phyloP scores from a whole-genome alignment of 1,284 basidiomycete genomes.

The Microbotryum lychnidis-dioicae region DNA sequence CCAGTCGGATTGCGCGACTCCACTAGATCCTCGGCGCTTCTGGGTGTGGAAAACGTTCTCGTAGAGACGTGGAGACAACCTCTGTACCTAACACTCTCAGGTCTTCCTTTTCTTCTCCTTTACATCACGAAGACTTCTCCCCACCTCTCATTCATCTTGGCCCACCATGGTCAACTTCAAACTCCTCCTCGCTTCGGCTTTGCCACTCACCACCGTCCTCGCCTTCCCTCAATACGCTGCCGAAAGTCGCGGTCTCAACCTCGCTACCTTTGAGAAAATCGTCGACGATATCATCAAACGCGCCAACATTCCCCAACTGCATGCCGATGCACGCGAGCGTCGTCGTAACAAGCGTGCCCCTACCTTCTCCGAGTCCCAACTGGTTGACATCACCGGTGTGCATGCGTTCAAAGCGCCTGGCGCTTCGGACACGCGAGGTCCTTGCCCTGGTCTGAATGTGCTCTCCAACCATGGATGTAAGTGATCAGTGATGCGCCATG shows the following conservation, averaged over 20 bases:
- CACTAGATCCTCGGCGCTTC: too few relatives aligned
- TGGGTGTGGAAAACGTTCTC: too few relatives aligned
- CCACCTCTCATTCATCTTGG: background rate
- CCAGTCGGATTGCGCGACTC: too few relatives aligned
- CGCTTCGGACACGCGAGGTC: constrained; percentile 7
- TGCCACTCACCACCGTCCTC: background rate
- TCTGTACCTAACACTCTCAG: too few relatives aligned
- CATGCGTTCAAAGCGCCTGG: constrained; percentile 2
- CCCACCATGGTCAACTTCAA: background rate
- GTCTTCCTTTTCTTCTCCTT: background rate
- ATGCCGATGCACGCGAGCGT: background rate
- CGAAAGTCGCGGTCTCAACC: background rate
- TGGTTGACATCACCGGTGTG: constrained; percentile 4
- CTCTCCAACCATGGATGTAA: constrained; percentile 10
- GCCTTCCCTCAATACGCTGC: constrained; percentile 5
- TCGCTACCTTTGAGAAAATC: background rate
- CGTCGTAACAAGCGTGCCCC: constrained; percentile 1
- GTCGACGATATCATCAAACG: constrained; percentile 9
- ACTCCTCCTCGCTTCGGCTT: background rate
- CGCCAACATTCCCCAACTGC: background rate
- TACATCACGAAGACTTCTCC: background rate
- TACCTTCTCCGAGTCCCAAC: constrained; percentile 4
- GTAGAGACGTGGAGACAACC: too few relatives aligned
- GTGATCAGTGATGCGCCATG: background rate
- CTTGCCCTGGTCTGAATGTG: constrained; percentile 7